Base-by-base conservation (phyloP, 176 grass and related monocot species). In the Aegilops tauschii region DNA sequence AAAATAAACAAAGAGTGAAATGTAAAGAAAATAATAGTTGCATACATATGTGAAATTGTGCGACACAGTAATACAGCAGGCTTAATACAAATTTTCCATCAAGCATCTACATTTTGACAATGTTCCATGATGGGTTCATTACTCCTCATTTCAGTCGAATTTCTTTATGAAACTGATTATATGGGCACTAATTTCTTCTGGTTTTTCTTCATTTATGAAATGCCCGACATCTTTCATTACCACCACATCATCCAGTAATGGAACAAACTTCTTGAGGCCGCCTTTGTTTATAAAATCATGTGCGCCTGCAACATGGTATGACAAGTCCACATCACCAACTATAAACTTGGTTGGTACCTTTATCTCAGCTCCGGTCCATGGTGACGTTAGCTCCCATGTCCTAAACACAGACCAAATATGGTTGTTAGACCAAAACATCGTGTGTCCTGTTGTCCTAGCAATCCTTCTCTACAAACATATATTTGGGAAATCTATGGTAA, bases 171-270 rank as follows among this genome's bases (percentile, higher is more conserved):
- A 94, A 37, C 44, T 82, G 69, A 87, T 76, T 77, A 94, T 89
- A 73, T 94, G 76, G 18, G 87, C 64, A 12, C 80, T 94, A 12
- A 94, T 69, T 81, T 94, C 84, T 0, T 86, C 21, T 29, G 92
- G 92, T 29, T 91, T 91, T 35, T 94, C 92, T 62, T 94, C 89
- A 13, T 89, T 87, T 76, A 91, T 91, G 4, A 94, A 94, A 65
- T 94, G 92, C 0, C 89, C 89, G 20, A 84, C 87, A 62, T 85
- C 89, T 83, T 91, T 71, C 76, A 94, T 87, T n/a, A 94, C 80
- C 31, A 91, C 71, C 17, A 94, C 92, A 64, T 94, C 89, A 12
- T 94, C 92, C 0, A 94, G 80, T 40, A 94, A 50, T 5, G 92
- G 92, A 30, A 85, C 89, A 8, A 83, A 91, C 39, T 89, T 94